These are phyloP conservation scores for Bruguiera gymnorhiza DNA, from an alignment of 345 rosid species.

Conservation along the genomic window DNA sequence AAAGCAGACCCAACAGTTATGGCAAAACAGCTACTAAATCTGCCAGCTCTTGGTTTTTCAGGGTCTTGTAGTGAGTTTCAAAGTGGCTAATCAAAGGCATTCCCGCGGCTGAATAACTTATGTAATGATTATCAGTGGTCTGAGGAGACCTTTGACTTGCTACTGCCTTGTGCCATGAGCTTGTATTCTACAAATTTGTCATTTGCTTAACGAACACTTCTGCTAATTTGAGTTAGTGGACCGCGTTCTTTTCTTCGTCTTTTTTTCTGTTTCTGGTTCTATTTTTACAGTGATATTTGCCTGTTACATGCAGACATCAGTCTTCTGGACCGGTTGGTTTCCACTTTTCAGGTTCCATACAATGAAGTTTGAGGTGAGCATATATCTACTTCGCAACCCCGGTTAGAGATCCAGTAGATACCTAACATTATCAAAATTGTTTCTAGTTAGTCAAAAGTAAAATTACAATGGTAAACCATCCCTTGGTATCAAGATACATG, in stretches of 20 bases:
- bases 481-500: no score
- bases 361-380: no score
- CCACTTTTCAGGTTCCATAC: no score
- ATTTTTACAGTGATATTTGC: slow-evolving; percentile 12
- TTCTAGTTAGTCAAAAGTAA: no score
- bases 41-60: slow-evolving; percentile 47
- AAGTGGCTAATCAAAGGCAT: slow-evolving; percentile 38
- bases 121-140: slow-evolving; percentile 14
- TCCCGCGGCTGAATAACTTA: not conserved
- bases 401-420: no score
- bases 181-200: slow-evolving; percentile 45
- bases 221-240: slow-evolving; percentile 51
- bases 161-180: slow-evolving; percentile 48
- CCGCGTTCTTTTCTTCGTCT: not conserved
- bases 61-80: slow-evolving; percentile 47
- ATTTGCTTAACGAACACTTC: slow-evolving; percentile 44
- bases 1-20: slow-evolving; percentile 84
- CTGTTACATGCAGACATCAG: no score
- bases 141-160: slow-evolving; percentile 36
- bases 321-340: no score
- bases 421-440: no score
- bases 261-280: not conserved
- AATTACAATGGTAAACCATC: no score
- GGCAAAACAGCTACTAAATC: slow-evolving; percentile 89
- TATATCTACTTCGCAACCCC: no score